phyloP scores from a whole-genome alignment of 371 early-diverging fungal genomes.

The Mycotypha africana region DNA sequence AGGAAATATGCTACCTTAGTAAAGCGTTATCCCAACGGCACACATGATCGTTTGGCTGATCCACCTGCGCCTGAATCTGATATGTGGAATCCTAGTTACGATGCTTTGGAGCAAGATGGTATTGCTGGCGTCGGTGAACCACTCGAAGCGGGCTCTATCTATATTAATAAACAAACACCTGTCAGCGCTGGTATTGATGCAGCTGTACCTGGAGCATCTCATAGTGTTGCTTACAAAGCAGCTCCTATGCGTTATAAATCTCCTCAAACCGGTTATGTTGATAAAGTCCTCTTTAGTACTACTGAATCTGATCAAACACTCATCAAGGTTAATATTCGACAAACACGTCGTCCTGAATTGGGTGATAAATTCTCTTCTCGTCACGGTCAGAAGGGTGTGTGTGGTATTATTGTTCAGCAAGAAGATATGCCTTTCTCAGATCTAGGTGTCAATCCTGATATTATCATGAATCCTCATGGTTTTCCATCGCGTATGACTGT shows the following conservation, averaged over 20 bases:
- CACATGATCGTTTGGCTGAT: constrained; percentile 85
- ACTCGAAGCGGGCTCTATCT: constrained; percentile 67
- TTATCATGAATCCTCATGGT: constrained; percentile 99
- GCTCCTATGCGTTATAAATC: constrained; percentile 86
- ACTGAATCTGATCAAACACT: constrained; percentile 92
- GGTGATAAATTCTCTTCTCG: constrained; percentile 99
- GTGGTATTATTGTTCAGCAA: constrained; percentile 95
- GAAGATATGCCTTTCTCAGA: constrained; percentile 99
- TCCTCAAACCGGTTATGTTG: constrained; percentile 77
- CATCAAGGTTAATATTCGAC: constrained; percentile 94
- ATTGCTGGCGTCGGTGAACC: constrained; percentile 88
- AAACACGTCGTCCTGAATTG: constrained; percentile 97
- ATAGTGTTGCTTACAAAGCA: constrained; percentile 63
- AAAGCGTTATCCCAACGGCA: constrained; percentile 83
- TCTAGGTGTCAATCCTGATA: constrained; percentile 93
- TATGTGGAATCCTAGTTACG: constrained; percentile 48
- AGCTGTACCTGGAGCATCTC: constrained; percentile 46
- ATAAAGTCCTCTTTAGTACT: constrained; percentile 90
- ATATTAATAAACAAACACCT: constrained; percentile 88
- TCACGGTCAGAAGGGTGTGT: constrained; percentile 99
- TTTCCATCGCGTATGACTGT: constrained; percentile 99
- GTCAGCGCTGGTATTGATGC: constrained; percentile 59
- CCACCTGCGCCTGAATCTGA: constrained; percentile 54
- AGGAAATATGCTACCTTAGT: constrained; percentile 83
- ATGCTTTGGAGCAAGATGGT: constrained; percentile 81